Evolutionary conservation across 805 yeast species (phyloP).

Genomic region (Yarrowia osloensis): DNA sequence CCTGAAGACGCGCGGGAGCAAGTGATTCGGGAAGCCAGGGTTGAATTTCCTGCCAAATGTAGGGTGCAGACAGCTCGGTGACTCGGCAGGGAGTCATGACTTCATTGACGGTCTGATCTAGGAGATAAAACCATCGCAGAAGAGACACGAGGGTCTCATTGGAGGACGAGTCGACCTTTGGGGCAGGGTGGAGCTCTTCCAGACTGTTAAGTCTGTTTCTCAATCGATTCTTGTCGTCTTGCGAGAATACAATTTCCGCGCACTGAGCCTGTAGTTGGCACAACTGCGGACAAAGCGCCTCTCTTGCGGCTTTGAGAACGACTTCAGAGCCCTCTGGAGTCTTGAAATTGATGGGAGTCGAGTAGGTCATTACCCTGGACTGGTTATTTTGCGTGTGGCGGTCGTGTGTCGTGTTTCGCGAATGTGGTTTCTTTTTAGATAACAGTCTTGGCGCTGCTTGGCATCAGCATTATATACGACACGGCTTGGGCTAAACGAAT

Average conservation of each 20-base stretch:
- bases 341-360: slow-evolving; percentile 12
- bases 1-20: not conserved
- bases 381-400: not conserved
- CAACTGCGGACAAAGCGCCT: not conserved
- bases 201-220: slow-evolving; percentile 8
- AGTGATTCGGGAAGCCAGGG: slow-evolving; percentile 9
- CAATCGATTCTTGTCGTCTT: slow-evolving; percentile 3
- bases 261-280: not conserved
- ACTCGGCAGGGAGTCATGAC: not conserved
- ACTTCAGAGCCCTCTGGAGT: slow-evolving; percentile 1
- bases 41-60: not conserved
- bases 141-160: not conserved
- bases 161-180: not conserved
- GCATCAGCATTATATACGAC: slow-evolving; percentile 16
- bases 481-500: slow-evolving; percentile 10
- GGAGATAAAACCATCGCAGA: not conserved
- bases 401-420: not conserved
- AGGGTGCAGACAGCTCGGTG: not conserved
- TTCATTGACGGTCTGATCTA: slow-evolving; percentile 10
- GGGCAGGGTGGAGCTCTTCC: not conserved
- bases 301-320: slow-evolving; percentile 13
- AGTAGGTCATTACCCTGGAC: not conserved
- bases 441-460: slow-evolving; percentile 5
- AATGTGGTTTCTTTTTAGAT: not conserved
- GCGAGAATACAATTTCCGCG: not conserved